These are phyloP conservation scores for Debaryomyces robertsiae DNA, from an alignment of 1,139 yeast species.

Conservation along the genomic window DNA sequence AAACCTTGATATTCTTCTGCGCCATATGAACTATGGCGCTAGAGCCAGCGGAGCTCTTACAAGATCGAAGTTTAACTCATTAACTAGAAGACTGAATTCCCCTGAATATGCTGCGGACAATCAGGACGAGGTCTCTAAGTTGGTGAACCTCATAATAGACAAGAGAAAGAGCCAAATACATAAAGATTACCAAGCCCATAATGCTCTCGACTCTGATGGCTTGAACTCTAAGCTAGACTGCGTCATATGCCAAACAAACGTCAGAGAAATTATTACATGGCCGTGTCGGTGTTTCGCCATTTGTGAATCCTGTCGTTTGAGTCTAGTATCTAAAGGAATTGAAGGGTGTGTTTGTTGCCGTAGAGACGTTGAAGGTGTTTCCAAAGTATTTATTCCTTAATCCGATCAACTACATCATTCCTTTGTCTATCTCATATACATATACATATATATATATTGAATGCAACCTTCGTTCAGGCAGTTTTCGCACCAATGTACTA, in stretches of 20 bases:
- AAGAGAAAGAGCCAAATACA: slow-evolving; percentile 14
- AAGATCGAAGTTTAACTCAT: slow-evolving; percentile 39
- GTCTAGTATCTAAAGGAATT: slow-evolving; percentile 74
- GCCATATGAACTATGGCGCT: slow-evolving; percentile 32
- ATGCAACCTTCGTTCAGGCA: slow-evolving; percentile 5
- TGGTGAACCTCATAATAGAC: slow-evolving; percentile 26
- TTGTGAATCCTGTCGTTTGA: slow-evolving; percentile 79
- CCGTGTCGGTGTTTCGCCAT: slow-evolving; percentile 90
- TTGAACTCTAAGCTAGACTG: slow-evolving; percentile 47
- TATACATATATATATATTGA: too few species aligned
- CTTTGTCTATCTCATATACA: too few species aligned
- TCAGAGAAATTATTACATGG: slow-evolving; percentile 83
- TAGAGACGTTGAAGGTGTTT: slow-evolving; percentile 62
- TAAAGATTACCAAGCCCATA: slow-evolving; percentile 1
- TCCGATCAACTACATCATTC: neutral
- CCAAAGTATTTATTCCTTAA: slow-evolving; percentile 55
- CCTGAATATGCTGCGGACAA: neutral
- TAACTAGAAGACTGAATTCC: slow-evolving; percentile 11
- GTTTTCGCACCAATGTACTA: slow-evolving; percentile 1
- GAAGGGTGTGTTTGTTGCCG: slow-evolving; percentile 88
- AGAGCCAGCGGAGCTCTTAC: slow-evolving; percentile 34
- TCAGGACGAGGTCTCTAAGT: slow-evolving; percentile 27
- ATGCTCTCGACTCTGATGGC: slow-evolving; percentile 14
- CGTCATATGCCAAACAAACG: slow-evolving; percentile 78
- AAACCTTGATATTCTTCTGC: slow-evolving; percentile 31